Evolutionary conservation across 2,329 filamentous ascomycete genomes (phyloP).

Genomic region (Monilinia fructigena): DNA sequence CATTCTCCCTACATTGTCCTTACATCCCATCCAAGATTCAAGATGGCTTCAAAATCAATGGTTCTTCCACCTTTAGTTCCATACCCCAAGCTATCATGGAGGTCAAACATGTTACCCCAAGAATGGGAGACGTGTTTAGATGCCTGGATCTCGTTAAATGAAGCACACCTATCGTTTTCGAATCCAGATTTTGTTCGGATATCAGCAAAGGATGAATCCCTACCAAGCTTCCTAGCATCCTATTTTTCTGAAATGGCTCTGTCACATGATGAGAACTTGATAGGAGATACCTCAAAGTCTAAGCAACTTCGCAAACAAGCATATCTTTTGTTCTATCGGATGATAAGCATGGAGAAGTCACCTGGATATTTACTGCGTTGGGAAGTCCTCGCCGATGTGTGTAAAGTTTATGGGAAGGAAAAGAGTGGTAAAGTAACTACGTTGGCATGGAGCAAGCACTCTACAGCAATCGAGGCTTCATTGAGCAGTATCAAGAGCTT

Average conservation of each 20-base stretch:
- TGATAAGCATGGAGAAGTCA: slow-evolving; percentile 49
- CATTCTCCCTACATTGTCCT: neutral
- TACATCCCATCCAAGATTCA: neutral
- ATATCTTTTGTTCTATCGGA: slow-evolving; percentile 62
- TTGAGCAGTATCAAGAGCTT: slow-evolving; percentile 60
- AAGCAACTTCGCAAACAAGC: slow-evolving; percentile 58
- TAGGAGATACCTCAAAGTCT: slow-evolving; percentile 39
- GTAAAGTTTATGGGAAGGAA: slow-evolving; percentile 65
- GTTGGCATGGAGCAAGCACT: slow-evolving; percentile 53
- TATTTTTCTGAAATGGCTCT: slow-evolving; percentile 59
- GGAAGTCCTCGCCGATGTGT: slow-evolving; percentile 67
- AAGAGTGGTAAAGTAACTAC: slow-evolving; percentile 52
- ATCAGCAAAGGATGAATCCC: slow-evolving; percentile 56
- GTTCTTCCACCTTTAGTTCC: slow-evolving; percentile 70
- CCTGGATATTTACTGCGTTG: slow-evolving; percentile 57
- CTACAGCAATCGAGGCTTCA: slow-evolving; percentile 51
- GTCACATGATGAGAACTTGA: slow-evolving; percentile 31
- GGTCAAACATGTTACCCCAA: slow-evolving; percentile 60
- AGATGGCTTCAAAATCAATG: slow-evolving; percentile 22
- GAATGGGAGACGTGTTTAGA: slow-evolving; percentile 79
- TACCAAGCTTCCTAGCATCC: slow-evolving; percentile 63
- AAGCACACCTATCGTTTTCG: slow-evolving; percentile 61
- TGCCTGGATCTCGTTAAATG: slow-evolving; percentile 69
- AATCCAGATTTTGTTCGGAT: slow-evolving; percentile 54
- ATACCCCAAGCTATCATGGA: slow-evolving; percentile 69